Evolutionary conservation across 1,139 yeast genomes (phyloP).

Genomic region (Blastobotrys petasosporus): DNA sequence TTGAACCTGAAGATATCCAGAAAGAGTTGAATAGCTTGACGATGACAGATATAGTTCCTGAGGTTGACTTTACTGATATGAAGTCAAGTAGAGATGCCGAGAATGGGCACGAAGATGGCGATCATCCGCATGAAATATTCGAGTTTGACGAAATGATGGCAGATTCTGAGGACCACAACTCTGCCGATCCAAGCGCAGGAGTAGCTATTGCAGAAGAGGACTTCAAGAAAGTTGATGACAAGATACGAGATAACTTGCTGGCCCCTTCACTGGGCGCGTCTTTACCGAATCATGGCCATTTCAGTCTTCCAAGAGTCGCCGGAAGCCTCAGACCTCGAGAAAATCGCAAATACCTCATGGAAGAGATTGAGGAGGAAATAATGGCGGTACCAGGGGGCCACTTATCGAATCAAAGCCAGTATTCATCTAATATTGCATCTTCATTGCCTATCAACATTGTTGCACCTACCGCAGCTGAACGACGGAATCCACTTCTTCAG

Average conservation of each 20-base stretch:
- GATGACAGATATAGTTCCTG: constrained; percentile 5
- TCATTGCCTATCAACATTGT: constrained; percentile 20
- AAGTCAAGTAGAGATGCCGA: constrained; percentile 1
- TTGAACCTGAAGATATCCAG: constrained; percentile 10
- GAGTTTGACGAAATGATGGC: constrained; percentile 25
- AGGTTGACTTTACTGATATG: neutral
- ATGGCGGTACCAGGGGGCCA: neutral
- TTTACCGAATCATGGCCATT: constrained; percentile 11
- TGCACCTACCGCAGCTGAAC: constrained; percentile 1
- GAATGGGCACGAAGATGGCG: constrained; percentile 13
- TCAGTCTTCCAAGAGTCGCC: constrained; percentile 2
- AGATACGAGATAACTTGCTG: constrained; percentile 9
- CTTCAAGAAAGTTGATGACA: neutral
- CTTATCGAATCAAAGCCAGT: neutral
- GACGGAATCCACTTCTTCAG: constrained; percentile 5
- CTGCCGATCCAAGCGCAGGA: constrained; percentile 2
- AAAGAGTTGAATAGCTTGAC: constrained; percentile 6
- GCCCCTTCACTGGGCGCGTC: constrained; percentile 18
- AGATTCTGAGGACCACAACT: neutral
- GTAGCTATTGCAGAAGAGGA: constrained; percentile 1
- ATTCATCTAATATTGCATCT: constrained; percentile 18
- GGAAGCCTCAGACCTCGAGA: constrained; percentile 17
- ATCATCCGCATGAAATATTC: constrained; percentile 21
- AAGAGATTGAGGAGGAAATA: constrained; percentile 7
- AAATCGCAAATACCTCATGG: constrained; percentile 13